Evolutionary conservation across 2,329 filamentous ascomycete species (phyloP), one percentile per base, ranked within the genome.

Genomic region (Ophiocordyceps polyrhachis-furcata): DNA sequence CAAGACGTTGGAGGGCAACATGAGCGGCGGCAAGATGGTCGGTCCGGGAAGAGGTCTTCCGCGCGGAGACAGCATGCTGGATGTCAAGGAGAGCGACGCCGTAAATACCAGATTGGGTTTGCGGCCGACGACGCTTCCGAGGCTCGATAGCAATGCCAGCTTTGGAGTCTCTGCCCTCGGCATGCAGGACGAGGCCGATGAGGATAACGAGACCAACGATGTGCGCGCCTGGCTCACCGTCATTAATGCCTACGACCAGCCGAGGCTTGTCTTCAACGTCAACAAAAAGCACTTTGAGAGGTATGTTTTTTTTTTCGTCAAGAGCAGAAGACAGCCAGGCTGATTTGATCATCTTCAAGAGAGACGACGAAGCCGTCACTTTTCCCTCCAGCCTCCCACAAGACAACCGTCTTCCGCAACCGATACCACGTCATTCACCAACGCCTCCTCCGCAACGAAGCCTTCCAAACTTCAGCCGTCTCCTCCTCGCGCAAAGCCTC

Each of bases 361-460:
- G 71, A 80, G 44, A 67, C 70, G 4, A 69, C 71, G 13, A 77
- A 77, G 50, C 74, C 83, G 14, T 81, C 81, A 1, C 58, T 89
- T 38, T 68, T 98, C 49, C 86, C 93, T 0, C 68, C 75, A 9
- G 78, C 86, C 15, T 75, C 79, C 6, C 82, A 88, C 56, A 94
- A 93, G 61, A 94, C 86, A 2, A 69, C 77, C 3, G 68, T 91
- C 41, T 95, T 95, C 63, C 77, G 87, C 51, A 88, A 95, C 58
- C 76, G 88, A 49, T 96, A 93, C 60, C 83, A 94, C 54, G 74
- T 96, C 45, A 81, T 96, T 43, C 83, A 95, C 58, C 89, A 96
- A 60, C 80, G 91, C 17, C 74, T 96, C 17, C 73, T 96, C 38
- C 81, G 91, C 43, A 95, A 95, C 57, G 87, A 95, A 61, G 80